These are phyloP conservation scores for Thraustochytrium sp. DNA, from an alignment of 352 stramenopile genomes.

Conservation along the genomic window DNA sequence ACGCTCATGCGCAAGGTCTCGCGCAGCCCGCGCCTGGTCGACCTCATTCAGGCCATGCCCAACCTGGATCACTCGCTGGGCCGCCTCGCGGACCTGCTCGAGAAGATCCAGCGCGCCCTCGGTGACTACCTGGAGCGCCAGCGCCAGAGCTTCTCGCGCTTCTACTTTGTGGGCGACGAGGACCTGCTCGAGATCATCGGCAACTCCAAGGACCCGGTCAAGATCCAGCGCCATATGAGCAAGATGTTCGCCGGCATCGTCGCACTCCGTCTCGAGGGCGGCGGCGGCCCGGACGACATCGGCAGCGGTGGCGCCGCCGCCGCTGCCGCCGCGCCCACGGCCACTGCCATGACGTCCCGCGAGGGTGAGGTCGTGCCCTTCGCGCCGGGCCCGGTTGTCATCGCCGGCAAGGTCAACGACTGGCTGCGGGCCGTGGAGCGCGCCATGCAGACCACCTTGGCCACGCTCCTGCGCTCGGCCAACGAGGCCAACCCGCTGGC, in stretches of 20 bases:
- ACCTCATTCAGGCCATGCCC: conserved; percentile 62
- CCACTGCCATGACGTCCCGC: conserved; percentile 68
- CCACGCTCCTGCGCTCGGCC: conserved; percentile 82
- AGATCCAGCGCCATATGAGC: conserved; percentile 89
- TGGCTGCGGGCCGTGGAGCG: conserved; percentile 93
- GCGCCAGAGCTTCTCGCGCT: conserved; percentile 77
- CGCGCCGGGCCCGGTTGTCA: conserved; percentile 77
- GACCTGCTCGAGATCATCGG: conserved; percentile 99
- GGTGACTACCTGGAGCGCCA: conserved; percentile 98
- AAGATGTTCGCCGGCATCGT: conserved; percentile 99
- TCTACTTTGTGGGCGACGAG: conserved; percentile 99
- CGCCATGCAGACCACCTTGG: conserved; percentile 93
- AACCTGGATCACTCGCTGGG: conserved; percentile 79
- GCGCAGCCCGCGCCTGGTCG: conserved; percentile 90
- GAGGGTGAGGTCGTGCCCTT: conserved; percentile 96
- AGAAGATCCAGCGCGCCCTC: conserved; percentile 94
- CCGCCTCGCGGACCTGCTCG: conserved; percentile 90
- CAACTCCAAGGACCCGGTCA: conserved; percentile 93
- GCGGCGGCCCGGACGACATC: too few species aligned
- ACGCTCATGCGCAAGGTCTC: conserved; percentile 94
- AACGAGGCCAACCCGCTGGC: conserved; percentile 24
- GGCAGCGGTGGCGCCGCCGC: too few species aligned
- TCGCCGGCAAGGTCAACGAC: conserved; percentile 83
- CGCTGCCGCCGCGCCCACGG: background rate
- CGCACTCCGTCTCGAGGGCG: conserved; percentile 59